Conservation (phyloP, 305 asterid genomes). For the Stenogyne calaminthoides region DNA sequence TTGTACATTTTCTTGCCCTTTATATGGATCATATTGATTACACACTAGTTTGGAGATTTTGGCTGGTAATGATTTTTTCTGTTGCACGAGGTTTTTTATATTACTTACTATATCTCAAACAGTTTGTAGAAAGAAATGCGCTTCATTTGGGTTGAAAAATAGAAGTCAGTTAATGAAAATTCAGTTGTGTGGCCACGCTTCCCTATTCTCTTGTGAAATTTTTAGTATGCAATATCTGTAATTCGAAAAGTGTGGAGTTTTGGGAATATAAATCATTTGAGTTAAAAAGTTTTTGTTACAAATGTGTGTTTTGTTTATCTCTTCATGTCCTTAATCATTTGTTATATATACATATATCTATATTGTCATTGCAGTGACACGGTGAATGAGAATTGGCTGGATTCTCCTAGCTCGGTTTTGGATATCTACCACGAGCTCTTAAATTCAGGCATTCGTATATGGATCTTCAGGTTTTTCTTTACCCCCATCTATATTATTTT, state of each 20-base stretch:
- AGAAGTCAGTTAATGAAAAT: neutral
- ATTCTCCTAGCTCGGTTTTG: conserved; percentile 72
- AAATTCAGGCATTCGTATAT: conserved; percentile 69
- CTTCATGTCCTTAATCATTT: neutral
- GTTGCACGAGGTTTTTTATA: neutral
- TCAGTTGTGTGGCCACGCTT: neutral
- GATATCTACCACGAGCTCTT: conserved; percentile 74
- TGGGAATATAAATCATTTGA: neutral
- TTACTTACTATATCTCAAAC: neutral
- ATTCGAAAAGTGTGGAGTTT: neutral
- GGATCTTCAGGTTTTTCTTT: conserved; percentile 85
- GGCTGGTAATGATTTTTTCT: neutral
- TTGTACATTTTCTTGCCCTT: neutral
- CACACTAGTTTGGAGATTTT: neutral
- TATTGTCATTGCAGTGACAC: conserved; percentile 51
- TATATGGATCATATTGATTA: neutral
- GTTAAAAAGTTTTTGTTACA: neutral
- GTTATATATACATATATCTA: conserved; percentile 13
- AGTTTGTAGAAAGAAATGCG: neutral
- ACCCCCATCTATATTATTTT: conserved; percentile 22
- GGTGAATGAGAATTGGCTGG: conserved; percentile 67
- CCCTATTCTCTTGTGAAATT: neutral
- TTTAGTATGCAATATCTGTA: neutral
- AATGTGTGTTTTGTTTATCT: neutral
- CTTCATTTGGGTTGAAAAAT: neutral